Conservation (phyloP, 129 eudicot genomes). For the Calendula officinalis region DNA sequence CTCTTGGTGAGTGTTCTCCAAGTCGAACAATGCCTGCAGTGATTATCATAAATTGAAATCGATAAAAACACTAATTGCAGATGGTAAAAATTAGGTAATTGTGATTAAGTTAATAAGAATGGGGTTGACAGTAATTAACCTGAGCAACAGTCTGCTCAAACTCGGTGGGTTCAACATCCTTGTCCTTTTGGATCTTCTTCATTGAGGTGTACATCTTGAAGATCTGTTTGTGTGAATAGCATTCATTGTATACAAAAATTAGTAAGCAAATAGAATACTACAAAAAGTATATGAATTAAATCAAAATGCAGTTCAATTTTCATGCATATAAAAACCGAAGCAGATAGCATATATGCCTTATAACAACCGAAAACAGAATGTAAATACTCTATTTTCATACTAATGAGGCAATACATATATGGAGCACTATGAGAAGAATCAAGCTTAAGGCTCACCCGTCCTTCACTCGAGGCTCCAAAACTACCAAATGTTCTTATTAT, state of each 20-base stretch:
- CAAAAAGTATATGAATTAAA: neutral
- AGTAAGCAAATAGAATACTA: neutral
- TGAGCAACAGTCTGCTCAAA: slow-evolving; percentile 47
- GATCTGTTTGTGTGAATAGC: slow-evolving; percentile 8
- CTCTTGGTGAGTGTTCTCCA: slow-evolving; percentile 70
- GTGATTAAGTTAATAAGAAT: neutral
- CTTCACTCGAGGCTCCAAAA: slow-evolving; percentile 46
- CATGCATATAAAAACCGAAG: neutral
- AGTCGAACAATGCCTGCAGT: slow-evolving; percentile 51
- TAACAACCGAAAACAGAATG: slow-evolving; percentile 23
- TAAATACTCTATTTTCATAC: slow-evolving; percentile 8
- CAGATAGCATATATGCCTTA: slow-evolving; percentile 23
- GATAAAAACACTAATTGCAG: neutral
- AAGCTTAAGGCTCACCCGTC: slow-evolving; percentile 30
- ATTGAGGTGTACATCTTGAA: slow-evolving; percentile 41
- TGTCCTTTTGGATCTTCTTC: slow-evolving; percentile 46
- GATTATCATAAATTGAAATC: neutral
- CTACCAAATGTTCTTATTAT: neutral
- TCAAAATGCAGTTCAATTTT: no score
- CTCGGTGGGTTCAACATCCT: slow-evolving; percentile 42
- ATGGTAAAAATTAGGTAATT: neutral
- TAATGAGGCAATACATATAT: slow-evolving; percentile 20
- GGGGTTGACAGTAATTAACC: slow-evolving; percentile 6
- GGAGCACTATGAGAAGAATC: slow-evolving; percentile 44
- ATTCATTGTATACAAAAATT: neutral